phyloP scores from a whole-genome alignment of 23 red algal species.

The Gracilaria vermiculophylla region DNA sequence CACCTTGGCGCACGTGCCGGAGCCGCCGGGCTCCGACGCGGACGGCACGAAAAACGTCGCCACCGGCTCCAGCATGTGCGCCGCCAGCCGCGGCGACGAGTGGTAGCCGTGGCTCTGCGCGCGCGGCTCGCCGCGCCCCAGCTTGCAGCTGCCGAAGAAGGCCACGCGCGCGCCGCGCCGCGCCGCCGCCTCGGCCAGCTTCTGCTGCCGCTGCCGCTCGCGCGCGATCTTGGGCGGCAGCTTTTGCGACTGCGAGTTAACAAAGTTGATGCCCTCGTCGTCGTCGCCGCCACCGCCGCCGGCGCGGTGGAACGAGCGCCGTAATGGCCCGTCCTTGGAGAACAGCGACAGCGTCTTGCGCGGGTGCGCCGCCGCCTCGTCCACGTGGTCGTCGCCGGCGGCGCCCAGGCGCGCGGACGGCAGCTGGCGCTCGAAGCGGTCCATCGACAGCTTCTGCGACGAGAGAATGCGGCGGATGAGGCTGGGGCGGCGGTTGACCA shows the following conservation, averaged over 20 bases:
- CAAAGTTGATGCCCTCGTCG: slow-evolving; percentile 36
- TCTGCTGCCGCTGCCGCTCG: slow-evolving; percentile 37
- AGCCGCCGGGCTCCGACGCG: too few relatives aligned
- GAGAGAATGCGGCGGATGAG: slow-evolving; percentile 56
- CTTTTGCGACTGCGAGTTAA: slow-evolving; percentile 41
- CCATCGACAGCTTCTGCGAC: slow-evolving; percentile 49
- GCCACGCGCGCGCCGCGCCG: background rate
- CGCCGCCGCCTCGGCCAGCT: slow-evolving; percentile 6
- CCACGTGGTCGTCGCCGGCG: background rate
- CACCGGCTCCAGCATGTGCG: background rate
- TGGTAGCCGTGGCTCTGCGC: slow-evolving; percentile 20
- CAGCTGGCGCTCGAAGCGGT: slow-evolving; percentile 36
- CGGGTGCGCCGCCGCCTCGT: slow-evolving; percentile 27
- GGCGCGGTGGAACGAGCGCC: slow-evolving; percentile 45
- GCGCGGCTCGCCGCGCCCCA: background rate
- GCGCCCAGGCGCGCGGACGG: background rate
- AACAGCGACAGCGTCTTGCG: slow-evolving; percentile 50
- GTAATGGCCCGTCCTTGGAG: slow-evolving; percentile 37
- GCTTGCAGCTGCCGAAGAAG: background rate
- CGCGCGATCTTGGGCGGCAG: slow-evolving; percentile 45
- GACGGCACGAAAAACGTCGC: background rate
- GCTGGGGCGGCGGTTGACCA: slow-evolving; percentile 26
- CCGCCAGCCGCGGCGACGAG: slow-evolving; percentile 27
- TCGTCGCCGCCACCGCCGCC: background rate
- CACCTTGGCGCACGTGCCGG: too few relatives aligned